Percentiles rank a stretch among this genome's conserved stretches.
These are phyloP conservation scores for Tirmania nivea DNA, from an alignment of 495 filamentous ascomycete genomes.

Conservation along the genomic window DNA sequence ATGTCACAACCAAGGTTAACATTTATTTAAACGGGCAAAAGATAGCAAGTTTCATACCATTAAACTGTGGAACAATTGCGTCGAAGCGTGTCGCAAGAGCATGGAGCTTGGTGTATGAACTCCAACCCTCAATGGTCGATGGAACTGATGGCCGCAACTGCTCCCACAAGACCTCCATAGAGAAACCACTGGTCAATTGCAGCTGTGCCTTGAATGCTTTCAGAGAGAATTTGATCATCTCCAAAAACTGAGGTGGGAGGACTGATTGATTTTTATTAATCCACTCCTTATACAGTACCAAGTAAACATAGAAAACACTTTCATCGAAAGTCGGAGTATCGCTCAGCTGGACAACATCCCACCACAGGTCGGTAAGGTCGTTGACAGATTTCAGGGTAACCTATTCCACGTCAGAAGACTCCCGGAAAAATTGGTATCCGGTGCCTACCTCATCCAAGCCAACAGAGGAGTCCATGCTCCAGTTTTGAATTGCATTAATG, in stretches of 20 bases:
- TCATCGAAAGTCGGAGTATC: constrained; percentile 26
- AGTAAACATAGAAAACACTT: constrained; percentile 33
- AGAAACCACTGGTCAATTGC: constrained; percentile 49
- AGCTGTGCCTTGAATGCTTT: constrained; percentile 25
- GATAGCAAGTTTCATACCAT: constrained; percentile 21
- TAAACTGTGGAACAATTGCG: constrained; percentile 25
- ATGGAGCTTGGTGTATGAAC: constrained; percentile 37
- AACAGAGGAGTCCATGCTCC: constrained; percentile 1
- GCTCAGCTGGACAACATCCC: constrained; percentile 18
- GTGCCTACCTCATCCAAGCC: background rate
- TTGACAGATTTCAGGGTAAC: background rate
- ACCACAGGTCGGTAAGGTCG: constrained; percentile 12
- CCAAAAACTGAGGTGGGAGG: constrained; percentile 19
- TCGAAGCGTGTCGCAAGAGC: constrained; percentile 56
- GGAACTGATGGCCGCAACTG: constrained; percentile 43
- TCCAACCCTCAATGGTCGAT: constrained; percentile 28
- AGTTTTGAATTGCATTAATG: constrained; percentile 6
- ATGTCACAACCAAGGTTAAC: background rate
- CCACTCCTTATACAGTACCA: constrained; percentile 19
- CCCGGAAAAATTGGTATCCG: too few relatives aligned
- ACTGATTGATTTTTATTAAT: constrained; percentile 6
- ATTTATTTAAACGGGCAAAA: background rate
- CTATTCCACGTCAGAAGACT: background rate
- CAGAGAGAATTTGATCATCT: constrained; percentile 24
- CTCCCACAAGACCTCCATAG: constrained; percentile 72